Evolutionary conservation across 2,329 filamentous ascomycete species (phyloP), one percentile per base, ranked within the genome.

Genomic region (Lecanosticta acicola): DNA sequence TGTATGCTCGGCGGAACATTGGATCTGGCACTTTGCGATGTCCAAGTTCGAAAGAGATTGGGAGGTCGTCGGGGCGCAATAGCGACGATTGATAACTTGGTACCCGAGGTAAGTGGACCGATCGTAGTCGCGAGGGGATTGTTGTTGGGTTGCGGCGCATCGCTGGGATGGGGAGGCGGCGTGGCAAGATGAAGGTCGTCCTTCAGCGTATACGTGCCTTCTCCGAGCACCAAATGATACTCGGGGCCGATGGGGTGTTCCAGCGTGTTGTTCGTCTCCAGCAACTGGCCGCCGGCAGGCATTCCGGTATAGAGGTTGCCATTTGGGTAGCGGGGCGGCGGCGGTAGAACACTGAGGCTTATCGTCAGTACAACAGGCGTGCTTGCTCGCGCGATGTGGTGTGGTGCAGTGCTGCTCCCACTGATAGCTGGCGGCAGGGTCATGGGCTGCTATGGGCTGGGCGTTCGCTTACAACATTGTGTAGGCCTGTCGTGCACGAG

Each of bases 181-280:
- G 90, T 96, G 36, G 93, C 91, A 46, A 98, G 83, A 57, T 89
- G 85, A 20, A 98, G 73, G 65, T 95, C 87, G 69, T 98, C 91
- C 66, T 89, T 85, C 35, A 97, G 79, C 17, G 86, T 77, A 63
- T 98, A 98, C 50, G 87, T 91, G 61, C 90, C 93, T 81, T 98
- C 93, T 67, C 91, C 93, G 39, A 91, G 89, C 35, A 95, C 81
- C 57, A 98, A 83, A 65, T 94, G 87, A 68, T 88, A 87, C 59
- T 95, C 90, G 18, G 86, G 79, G 3, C 87, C 87, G 29, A 81
- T 81, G 18, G 87, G 91, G 59, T 86, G 85, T 46, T 80, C 81
- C 51, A 98, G 73, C 32, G 82, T 84, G 65, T 97, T 98, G 69
- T 93, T 94, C 43, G 91, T 96, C 76, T 98, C 93, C 62, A 95